Base-by-base conservation (phyloP, 108 stramenopile genomes). In the Cylindrotheca fusiformis region DNA sequence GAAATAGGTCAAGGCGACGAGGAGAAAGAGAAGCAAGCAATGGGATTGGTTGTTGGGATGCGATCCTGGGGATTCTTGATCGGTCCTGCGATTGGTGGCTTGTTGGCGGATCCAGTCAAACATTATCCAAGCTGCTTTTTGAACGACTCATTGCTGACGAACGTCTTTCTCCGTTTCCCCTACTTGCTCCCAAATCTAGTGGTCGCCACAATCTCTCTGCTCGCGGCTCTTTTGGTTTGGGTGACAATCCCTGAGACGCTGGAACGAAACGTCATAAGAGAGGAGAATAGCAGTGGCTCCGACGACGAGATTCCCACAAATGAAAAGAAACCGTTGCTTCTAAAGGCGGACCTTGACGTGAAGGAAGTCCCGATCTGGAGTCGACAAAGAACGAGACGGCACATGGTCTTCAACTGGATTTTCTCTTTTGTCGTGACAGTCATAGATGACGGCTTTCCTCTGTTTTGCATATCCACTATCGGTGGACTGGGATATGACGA, bases 361-460 rank as follows among this genome's bases (percentile, higher is more conserved):
- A 6, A 6, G 14, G 36, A 41, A 41, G 36, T 41, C 6, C 36
- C 36, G 14, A 41, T 41, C 36, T 41, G 36, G 36, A 41, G 36
- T 14, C 36, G 44, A 53, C 10, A 4, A 36, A 24, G 51, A n/a
- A 84, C 83, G 10, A 57, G 81, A 31, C 14, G 26, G 2, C 81
- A 75, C 58, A 31, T 83, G 19, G 53, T 80, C 3, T 69, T 62
- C 0, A 81, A 90, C 52, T 86, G 88, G 85, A 44, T 71, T 1
- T 81, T 69, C 49, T 77, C 88, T 1, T 83, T 90, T 60, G 66
- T 73, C 17, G 52, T 65, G 6, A 58, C 78, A 10, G 28, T 48
- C 22, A 53, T 83, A 0, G 81, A 76, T 56, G 88, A 90, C 61
- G 65, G 58, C 17, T 86, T 90, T 61, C 88, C 88, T 2, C 70